Evolutionary conservation across 1,139 yeast species (phyloP), one percentile per base, ranked within the genome.

Genomic region (Lizanozyma gosingica): DNA sequence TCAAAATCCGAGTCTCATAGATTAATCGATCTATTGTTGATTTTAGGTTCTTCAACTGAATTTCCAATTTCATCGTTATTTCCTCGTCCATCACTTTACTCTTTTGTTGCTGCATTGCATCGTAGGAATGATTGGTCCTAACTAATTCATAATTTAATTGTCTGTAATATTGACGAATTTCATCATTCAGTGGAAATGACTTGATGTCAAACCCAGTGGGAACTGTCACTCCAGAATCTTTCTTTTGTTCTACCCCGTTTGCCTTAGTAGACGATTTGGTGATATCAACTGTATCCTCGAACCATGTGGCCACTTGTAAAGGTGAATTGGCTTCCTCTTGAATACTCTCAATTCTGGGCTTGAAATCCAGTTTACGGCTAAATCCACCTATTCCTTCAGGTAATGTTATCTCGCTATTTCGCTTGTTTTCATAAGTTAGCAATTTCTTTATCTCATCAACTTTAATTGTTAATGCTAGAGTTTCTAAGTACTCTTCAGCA

Each of bases 1-100:
- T 73, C 17, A 92, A 69, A 39, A 86, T 71, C 42, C 94, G 64
- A 18, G 87, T 71, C 54, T 92, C 96, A 56, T 90, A 92, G 41
- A 80, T 75, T 43, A 92, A 65, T 46, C 94, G 69, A 17, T 95
- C 92, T 32, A 84, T 78, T 35, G 83, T 67, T 2, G 85, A 78
- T 33, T 79, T 78, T 37, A 87, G 69, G 43, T 83, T 90, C 34
- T 66, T 64, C 46, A 83, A 63, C 46, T 77, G 82, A 37, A 60
- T 63, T 39, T 70, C 62, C 37, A 82, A 56, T 47, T 58, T 55
- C 11, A 53, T 56, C 4, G 57, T 51, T 18, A 65, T 49, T 33
- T 62, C 65, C 43, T 59, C 63, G 55, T 61, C 60, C 45, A 57
- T 52, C 41, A 72, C 51, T 46, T 59, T 54, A 32, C 48, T 45